phyloP scores from a whole-genome alignment of 2,329 filamentous ascomycete species.

The Colletotrichum theobromicola region DNA sequence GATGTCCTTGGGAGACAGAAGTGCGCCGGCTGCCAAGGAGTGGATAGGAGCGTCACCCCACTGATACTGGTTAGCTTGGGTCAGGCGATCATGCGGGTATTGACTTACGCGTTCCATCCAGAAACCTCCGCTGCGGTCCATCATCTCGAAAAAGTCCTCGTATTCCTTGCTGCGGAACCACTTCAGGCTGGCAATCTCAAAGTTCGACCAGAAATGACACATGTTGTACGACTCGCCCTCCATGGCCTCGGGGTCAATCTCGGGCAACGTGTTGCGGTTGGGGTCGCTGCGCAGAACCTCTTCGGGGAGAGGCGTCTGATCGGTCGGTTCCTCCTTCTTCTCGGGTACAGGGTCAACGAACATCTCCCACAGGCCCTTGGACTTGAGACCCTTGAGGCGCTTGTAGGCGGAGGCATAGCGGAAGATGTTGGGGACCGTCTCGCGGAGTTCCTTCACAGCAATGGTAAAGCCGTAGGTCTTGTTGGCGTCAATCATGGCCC shows the following conservation, averaged over 20 bases:
- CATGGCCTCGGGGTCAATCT: conserved; percentile 92
- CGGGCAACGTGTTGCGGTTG: conserved; percentile 70
- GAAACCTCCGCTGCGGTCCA: conserved; percentile 97
- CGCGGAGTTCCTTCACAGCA: conserved; percentile 95
- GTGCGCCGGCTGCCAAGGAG: conserved; percentile 90
- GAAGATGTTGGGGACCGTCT: conserved; percentile 98
- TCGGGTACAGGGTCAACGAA: conserved; percentile 81
- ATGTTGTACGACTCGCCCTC: conserved; percentile 99
- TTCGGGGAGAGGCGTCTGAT: conserved; percentile 75
- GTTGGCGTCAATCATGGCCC: conserved; percentile 91
- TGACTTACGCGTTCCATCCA: conserved; percentile 94
- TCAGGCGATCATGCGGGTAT: not conserved
- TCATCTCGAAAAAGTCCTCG: conserved; percentile 98
- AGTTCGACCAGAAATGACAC: conserved; percentile 99
- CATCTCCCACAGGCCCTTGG: conserved; percentile 98
- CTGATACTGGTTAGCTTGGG: conserved; percentile 55
- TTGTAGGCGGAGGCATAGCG: conserved; percentile 99
- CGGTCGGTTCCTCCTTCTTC: conserved; percentile 61
- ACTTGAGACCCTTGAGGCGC: conserved; percentile 86
- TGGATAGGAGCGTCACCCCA: conserved; percentile 99
- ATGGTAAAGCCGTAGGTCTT: conserved; percentile 99
- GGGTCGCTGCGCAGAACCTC: conserved; percentile 82
- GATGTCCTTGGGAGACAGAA: conserved; percentile 82
- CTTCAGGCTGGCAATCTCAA: conserved; percentile 92
- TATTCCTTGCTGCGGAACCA: conserved; percentile 99